Base-by-base conservation (phyloP, 2,329 filamentous ascomycete genomes). In the Huntiella bhutanensis region DNA sequence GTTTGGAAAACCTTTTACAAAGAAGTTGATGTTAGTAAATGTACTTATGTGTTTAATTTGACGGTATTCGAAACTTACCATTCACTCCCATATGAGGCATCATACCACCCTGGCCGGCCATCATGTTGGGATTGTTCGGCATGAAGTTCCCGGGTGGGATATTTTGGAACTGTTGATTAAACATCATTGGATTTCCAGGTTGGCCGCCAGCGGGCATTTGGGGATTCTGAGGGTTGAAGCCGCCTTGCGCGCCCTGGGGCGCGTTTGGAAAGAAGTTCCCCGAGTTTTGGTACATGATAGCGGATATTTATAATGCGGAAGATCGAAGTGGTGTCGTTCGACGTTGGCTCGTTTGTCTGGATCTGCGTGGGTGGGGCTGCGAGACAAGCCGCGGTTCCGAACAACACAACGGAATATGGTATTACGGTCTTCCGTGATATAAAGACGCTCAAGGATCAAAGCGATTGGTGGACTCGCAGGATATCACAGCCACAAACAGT, bases 11-110 rank as follows among this genome's bases (percentile, higher is more conserved):
- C 49, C 46, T 46, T 10, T 37, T 32, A 35, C 6, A 43, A 28
- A 7, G 34, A 35, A n/a, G 17, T 28, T 28, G 8, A 28, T 28
- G 6, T 28, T 28, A 28, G 22, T 4, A 28, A 28, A 28, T 6
- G 22, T 4, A 28, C 6, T 28, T 2, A 28, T 28, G 22, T 10
- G 8, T 28, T 28, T 28, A 33, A 37, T 37, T 35, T 33, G 17
- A 10, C 11, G 38, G 7, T 28, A 4, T 28, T 28, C 7, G 22
- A 19, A n/a, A 17, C 32, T 46, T 47, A 37, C 71, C 70, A 64
- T 74, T 75, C 52, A 67, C 60, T 53, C 64, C 63, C 69, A 75
- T 74, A 57, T 71, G 70, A 61, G 71, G 73, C 73, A 78, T 77
- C 72, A 78, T 76, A 56, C 67, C 71, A 60, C 64, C 66, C 61